Base-by-base conservation (phyloP, 768 basidiomycete genomes). In the Leucocoprinus leucothites region DNA sequence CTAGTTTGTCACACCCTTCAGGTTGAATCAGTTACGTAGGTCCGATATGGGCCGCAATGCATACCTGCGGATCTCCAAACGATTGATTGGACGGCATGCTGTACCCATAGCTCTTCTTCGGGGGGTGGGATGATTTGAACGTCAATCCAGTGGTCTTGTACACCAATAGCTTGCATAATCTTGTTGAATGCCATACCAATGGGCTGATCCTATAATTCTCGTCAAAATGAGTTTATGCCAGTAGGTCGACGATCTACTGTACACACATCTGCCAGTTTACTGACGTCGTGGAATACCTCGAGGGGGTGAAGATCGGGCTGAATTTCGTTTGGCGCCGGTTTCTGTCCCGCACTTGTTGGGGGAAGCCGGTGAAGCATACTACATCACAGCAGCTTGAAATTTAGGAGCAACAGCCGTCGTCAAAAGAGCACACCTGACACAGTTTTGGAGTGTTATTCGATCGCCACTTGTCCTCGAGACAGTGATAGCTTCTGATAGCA, bases 321-420 rank as follows among this genome's bases (percentile, higher is more conserved):
- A 9, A 91, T 79, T 68, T 88, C 85, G 62, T 90, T 89, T 22
- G 91, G 65, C 44, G 74, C 64, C 22, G 80, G 83, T 60, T 74
- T 80, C 48, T 71, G 71, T 1, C 73, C 74, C 18, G 75, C 70
- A 52, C 72, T 71, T 44, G 67, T 68, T 14, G 81, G 74, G 35
- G 87, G 86, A 21, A 92, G 73, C 14, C 91, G 86, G 68, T 89
- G 82, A 24, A 89, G 64, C 64, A 92, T 74, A 62, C 91, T 93
- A 60, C 31, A 49, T 34, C 5, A 48, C 24, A 56, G 26, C 35
- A 50, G 22, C 40, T 38, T 48, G 49, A 22, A 60, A 51, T 21
- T 54, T 31, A 44, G 11, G 7, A 14, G 51, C 26, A 6, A n/a
- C 22, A 18, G 47, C 1, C 2, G 44, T 36, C 8, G 8, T 16